Percentiles rank a stretch among this genome's conserved stretches.
Conservation (phyloP, 257 asterid genomes). For the Lycium ferocissimum region DNA sequence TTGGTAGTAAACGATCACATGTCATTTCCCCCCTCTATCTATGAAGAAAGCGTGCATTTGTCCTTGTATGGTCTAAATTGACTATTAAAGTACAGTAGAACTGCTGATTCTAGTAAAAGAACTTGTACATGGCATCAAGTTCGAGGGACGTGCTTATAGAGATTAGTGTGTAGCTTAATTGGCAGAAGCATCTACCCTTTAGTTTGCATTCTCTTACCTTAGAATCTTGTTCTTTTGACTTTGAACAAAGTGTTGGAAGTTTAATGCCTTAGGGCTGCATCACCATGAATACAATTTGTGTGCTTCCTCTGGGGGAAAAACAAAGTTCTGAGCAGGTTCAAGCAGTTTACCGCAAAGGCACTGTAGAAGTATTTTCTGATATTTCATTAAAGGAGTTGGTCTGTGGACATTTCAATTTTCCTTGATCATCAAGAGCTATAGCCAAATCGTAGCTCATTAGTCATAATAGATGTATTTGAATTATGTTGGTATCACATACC, state of each 20-base stretch:
- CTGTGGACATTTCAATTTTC: neutral
- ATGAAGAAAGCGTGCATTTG: neutral
- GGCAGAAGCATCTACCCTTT: neutral
- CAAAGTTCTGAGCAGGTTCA: neutral
- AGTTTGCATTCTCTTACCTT: neutral
- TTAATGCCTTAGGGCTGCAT: neutral
- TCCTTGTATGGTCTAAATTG: slow-evolving; percentile 27
- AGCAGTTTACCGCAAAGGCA: neutral
- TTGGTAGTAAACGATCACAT: neutral
- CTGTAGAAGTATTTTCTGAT: neutral
- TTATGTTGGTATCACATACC: neutral
- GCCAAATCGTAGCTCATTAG: neutral
- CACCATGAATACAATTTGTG: neutral
- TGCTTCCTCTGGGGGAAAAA: neutral
- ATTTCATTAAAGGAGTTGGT: neutral
- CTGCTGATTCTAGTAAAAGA: neutral
- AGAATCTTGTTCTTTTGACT: slow-evolving; percentile 1
- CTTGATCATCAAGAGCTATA: neutral
- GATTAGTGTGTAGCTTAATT: neutral
- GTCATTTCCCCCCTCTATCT: slow-evolving; percentile 1
- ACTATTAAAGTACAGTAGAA: slow-evolving; percentile 14
- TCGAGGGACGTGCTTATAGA: neutral
- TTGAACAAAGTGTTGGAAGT: neutral
- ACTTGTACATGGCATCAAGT: neutral
- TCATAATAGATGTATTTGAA: neutral